Conservation (phyloP, 2,329 filamentous ascomycete species). For the Paramyrothecium sp. region DNA sequence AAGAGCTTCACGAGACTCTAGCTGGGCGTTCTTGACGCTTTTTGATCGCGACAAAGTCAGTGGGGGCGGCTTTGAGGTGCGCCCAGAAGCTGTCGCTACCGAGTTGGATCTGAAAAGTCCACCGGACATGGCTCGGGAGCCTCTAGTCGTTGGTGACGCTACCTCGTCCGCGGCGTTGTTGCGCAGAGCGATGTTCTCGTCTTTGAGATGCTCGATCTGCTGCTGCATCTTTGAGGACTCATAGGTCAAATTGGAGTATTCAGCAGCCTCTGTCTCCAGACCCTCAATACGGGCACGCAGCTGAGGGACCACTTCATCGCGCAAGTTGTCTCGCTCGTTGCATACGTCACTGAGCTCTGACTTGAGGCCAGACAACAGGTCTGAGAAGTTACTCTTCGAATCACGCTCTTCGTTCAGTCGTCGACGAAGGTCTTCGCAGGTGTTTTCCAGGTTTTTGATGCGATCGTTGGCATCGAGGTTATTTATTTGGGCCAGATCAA, state of each 20-base stretch:
- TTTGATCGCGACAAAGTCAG: conserved; percentile 58
- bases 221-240: conserved; percentile 85
- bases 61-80: conserved; percentile 32
- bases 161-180: conserved; percentile 28
- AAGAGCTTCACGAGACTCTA: conserved; percentile 65
- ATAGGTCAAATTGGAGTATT: conserved; percentile 72
- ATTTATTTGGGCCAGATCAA: conserved; percentile 54
- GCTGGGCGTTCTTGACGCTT: conserved; percentile 47
- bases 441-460: conserved; percentile 74
- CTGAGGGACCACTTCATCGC: conserved; percentile 83
- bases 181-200: conserved; percentile 62
- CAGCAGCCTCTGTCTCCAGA: conserved; percentile 70
- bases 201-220: conserved; percentile 70
- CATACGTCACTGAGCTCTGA: conserved; percentile 78
- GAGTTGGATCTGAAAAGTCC: conserved; percentile 67
- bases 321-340: conserved; percentile 88
- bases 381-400: conserved; percentile 91
- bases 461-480: conserved; percentile 56
- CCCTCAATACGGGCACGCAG: conserved; percentile 75
- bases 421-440: conserved; percentile 79
- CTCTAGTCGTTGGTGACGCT: conserved; percentile 18
- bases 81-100: conserved; percentile 53
- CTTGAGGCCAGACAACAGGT: conserved; percentile 80
- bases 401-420: conserved; percentile 81
- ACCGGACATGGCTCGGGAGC: conserved; percentile 33